These are phyloP conservation scores for Pichia gijzeniarum DNA, from an alignment of 805 yeast species.

Conservation along the genomic window DNA sequence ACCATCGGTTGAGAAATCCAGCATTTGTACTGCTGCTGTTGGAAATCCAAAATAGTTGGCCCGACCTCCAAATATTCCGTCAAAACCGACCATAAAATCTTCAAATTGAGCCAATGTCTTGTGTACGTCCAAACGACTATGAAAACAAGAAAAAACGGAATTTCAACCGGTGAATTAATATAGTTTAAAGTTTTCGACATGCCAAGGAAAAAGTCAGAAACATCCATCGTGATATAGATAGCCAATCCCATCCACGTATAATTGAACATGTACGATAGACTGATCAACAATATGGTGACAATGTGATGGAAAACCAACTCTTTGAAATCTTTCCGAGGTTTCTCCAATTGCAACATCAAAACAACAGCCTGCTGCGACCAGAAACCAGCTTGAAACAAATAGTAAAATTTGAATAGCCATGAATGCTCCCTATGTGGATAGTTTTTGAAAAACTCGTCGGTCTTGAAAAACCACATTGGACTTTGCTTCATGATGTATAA, in stretches of 20 bases:
- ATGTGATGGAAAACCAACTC: slow-evolving; percentile 92
- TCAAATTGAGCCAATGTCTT: slow-evolving; percentile 80
- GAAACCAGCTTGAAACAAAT: slow-evolving; percentile 89
- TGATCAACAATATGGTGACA: slow-evolving; percentile 81
- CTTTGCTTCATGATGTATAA: slow-evolving; percentile 77
- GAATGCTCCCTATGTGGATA: slow-evolving; percentile 82
- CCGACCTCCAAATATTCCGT: slow-evolving; percentile 89
- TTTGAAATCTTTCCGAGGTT: slow-evolving; percentile 88
- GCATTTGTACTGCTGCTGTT: slow-evolving; percentile 91
- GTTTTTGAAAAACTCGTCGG: slow-evolving; percentile 67
- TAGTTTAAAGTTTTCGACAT: slow-evolving; percentile 83
- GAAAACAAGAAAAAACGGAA: slow-evolving; percentile 64
- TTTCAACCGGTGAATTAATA: slow-evolving; percentile 57
- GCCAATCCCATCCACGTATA: slow-evolving; percentile 94
- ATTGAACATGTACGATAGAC: slow-evolving; percentile 86
- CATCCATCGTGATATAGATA: slow-evolving; percentile 91
- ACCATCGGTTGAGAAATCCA: slow-evolving; percentile 92
- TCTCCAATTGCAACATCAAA: slow-evolving; percentile 76
- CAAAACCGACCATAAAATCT: slow-evolving; percentile 73
- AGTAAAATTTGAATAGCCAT: slow-evolving; percentile 67
- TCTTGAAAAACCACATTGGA: slow-evolving; percentile 87
- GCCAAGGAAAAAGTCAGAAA: slow-evolving; percentile 85
- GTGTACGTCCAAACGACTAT: slow-evolving; percentile 75
- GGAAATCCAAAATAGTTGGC: slow-evolving; percentile 72
- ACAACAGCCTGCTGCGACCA: slow-evolving; percentile 96